Base-by-base conservation (phyloP, 2,329 filamentous ascomycete genomes). In the Fusarium sp. region DNA sequence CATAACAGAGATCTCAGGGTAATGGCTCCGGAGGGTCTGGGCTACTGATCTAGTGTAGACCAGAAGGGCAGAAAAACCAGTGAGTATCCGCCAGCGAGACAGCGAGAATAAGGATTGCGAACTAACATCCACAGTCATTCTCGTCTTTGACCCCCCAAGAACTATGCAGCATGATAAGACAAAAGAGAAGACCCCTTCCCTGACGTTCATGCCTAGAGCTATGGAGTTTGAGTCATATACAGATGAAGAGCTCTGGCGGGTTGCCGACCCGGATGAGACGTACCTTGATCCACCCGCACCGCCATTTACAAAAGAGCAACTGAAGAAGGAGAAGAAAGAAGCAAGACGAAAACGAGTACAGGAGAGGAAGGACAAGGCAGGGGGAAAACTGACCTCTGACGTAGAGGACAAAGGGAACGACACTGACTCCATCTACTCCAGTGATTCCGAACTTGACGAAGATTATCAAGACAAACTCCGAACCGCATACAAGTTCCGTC, bases 141-240 rank as follows among this genome's bases (percentile, higher is more conserved):
- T 75, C 1, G 23, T 71, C 6, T 71, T 73, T 32, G 74, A 74
- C 25, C 73, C 71, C 3, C 46, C 45, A 4, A 64, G 73, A 20
- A 59, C 41, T 9, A 75, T 75, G 71, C 62, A 55, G 13, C 48
- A 75, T 22, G 57, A 65, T 11, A 66, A 59, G 32, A 75, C 73
- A 0, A 62, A 56, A 14, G 43, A 63, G 17, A 30, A 11, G 6
- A 62, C 49, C 3, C 59, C 58, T 8, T 73, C 74, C 6, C 56
- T 75, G 3, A 76, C 73, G 5, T 76, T 75, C 22, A 75, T 76
- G 73, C 74, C 75, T 7, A 57, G 74, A 22, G 71, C 72, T 1
- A 64, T 74, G 67, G 74, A 76, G 35, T 57, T 75, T 13, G 73
- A 75, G 47, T 72, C 72, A 2, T 76, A 71, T n/a, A 65, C 73